Evolutionary conservation across 2,329 filamentous ascomycete species (phyloP).

Genomic region (Colletotrichum spinosum): DNA sequence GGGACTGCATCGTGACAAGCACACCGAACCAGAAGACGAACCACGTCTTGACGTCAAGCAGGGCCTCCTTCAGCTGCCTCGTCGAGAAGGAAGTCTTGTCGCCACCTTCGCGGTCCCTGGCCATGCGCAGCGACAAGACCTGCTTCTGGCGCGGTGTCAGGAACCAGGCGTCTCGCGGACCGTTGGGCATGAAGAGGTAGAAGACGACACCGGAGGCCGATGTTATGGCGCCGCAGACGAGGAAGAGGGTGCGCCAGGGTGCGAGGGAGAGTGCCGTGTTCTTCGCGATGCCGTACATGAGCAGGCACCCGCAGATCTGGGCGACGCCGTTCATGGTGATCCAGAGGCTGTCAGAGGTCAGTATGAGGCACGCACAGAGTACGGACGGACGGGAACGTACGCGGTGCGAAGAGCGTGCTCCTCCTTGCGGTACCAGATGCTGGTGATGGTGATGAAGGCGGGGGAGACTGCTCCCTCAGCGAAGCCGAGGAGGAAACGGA

Average conservation of each 20-base stretch:
- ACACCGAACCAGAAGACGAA: conserved; percentile 58
- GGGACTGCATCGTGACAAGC: conserved; percentile 58
- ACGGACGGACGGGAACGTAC: conserved; percentile 5
- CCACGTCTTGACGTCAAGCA: conserved; percentile 57
- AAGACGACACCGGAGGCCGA: conserved; percentile 55
- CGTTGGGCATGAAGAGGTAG: conserved; percentile 58
- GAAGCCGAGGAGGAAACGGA: conserved; percentile 57
- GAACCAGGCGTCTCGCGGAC: conserved; percentile 62
- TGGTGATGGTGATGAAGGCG: conserved; percentile 48
- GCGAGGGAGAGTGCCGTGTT: conserved; percentile 50
- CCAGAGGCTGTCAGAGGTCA: conserved; percentile 42
- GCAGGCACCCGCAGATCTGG: conserved; percentile 43
- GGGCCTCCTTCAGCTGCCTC: conserved; percentile 56
- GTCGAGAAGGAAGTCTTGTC: conserved; percentile 56
- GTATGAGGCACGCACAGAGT: fast-evolving
- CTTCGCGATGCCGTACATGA: conserved; percentile 56
- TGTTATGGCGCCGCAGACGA: conserved; percentile 62
- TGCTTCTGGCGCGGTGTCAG: conserved; percentile 55
- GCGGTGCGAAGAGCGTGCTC: conserved; percentile 47
- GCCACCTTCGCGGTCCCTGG: conserved; percentile 46
- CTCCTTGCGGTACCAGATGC: conserved; percentile 46
- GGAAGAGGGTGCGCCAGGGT: conserved; percentile 60
- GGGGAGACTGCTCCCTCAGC: conserved; percentile 47
- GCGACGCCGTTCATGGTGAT: conserved; percentile 45
- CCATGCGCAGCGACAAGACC: conserved; percentile 50